These are phyloP conservation scores for Microdochium nivale DNA, from an alignment of 2,329 filamentous ascomycete genomes.

Conservation along the genomic window DNA sequence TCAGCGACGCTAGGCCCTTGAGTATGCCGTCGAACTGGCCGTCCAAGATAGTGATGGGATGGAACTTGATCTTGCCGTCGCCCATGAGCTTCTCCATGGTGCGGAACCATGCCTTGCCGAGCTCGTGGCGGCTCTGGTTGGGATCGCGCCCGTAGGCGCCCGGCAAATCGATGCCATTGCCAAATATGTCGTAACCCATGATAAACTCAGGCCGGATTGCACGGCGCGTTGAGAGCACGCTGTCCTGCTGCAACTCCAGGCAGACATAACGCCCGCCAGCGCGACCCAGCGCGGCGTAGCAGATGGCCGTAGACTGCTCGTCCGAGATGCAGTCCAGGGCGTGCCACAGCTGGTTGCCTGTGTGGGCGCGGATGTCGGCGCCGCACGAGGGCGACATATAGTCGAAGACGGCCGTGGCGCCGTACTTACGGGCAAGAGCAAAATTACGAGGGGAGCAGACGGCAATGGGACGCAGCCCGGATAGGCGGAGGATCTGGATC, in stretches of 20 bases:
- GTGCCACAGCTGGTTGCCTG: conserved; percentile 30
- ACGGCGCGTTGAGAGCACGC: conserved; percentile 1
- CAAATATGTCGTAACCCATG: conserved; percentile 2
- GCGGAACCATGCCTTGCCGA: background rate
- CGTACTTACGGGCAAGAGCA: conserved; percentile 33
- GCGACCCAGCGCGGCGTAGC: conserved; percentile 25
- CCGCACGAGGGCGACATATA: conserved; percentile 27
- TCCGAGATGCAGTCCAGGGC: conserved; percentile 41
- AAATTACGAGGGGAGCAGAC: conserved; percentile 4
- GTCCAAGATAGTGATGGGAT: conserved; percentile 3
- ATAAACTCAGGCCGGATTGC: conserved; percentile 2
- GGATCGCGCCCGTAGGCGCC: conserved; percentile 1
- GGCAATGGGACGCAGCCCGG: background rate
- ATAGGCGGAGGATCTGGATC: conserved; percentile 2
- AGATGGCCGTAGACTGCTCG: conserved; percentile 24
- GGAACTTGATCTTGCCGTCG: conserved; percentile 2
- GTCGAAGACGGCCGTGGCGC: conserved; percentile 39
- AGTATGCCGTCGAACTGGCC: conserved; percentile 3
- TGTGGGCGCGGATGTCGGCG: conserved; percentile 34
- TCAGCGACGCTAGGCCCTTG: conserved; percentile 4
- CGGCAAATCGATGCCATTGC: conserved; percentile 1
- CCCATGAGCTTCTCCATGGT: conserved; percentile 4
- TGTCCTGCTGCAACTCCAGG: background rate
- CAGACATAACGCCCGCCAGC: no score
- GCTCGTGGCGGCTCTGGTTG: background rate